Evolutionary conservation across 2,329 filamentous ascomycete species (phyloP).

Genomic region (Fusarium circinatum): DNA sequence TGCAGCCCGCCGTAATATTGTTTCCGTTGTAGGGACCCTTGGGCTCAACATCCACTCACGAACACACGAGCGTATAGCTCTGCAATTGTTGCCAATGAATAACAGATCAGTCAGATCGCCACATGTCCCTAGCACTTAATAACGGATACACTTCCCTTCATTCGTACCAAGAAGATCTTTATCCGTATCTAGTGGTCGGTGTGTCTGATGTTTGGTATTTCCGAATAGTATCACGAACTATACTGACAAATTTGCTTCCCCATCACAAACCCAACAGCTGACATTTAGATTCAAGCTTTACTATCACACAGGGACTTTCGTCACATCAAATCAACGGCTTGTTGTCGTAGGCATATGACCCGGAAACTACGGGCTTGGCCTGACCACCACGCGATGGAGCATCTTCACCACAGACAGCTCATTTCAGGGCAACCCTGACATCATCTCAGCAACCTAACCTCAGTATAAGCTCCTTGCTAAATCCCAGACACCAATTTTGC

Average conservation of each 20-base stretch:
- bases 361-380: not conserved
- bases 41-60: not conserved
- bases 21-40: not conserved
- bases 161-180: not conserved
- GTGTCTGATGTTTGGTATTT: not conserved
- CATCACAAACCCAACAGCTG: not conserved
- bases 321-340: not conserved
- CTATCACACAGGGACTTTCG: not conserved
- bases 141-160: too few species aligned
- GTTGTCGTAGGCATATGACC: not conserved
- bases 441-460: not conserved
- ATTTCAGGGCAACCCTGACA: slow-evolving; percentile 3
- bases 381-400: slow-evolving; percentile 10
- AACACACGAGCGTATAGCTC: not conserved
- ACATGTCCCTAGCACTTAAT: not conserved
- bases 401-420: not conserved
- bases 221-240: slow-evolving; percentile 9
- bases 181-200: not conserved
- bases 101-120: not conserved
- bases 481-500: not conserved
- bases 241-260: not conserved
- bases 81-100: not conserved
- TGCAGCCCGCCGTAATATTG: not conserved
- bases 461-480: not conserved
- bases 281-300: not conserved